Conservation (phyloP, 2,329 filamentous ascomycete genomes). For the Hypoxylon sp. region DNA sequence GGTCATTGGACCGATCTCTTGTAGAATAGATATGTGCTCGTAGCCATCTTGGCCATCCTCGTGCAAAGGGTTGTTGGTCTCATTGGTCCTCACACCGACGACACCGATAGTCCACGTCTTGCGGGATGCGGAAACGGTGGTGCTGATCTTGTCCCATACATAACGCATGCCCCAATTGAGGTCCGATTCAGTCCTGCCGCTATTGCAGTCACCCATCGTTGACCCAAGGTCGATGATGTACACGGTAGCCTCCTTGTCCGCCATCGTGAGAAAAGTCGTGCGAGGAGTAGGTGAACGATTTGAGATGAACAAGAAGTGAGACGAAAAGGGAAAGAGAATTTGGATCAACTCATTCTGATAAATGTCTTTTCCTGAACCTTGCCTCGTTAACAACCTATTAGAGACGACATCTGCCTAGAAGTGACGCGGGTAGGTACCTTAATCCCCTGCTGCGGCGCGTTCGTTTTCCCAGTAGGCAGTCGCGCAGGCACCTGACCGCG, state of each 20-base stretch:
- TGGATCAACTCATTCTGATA: background rate
- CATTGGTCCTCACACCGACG: conserved; percentile 84
- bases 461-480: conserved; percentile 36
- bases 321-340: conserved; percentile 8
- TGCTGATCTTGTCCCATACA: conserved; percentile 92
- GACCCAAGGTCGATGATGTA: conserved; percentile 90
- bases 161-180: conserved; percentile 92
- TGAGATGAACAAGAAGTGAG: conserved; percentile 9
- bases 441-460: conserved; percentile 14
- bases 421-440: conserved; percentile 1
- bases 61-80: conserved; percentile 75
- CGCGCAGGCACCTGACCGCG: conserved; percentile 47
- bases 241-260: conserved; percentile 90
- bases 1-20: conserved; percentile 69
- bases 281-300: conserved; percentile 7
- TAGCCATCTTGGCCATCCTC: conserved; percentile 79
- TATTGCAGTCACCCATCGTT: conserved; percentile 81
- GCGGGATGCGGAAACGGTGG: conserved; percentile 73
- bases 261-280: conserved; percentile 68
- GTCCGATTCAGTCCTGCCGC: conserved; percentile 80
- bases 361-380: background rate
- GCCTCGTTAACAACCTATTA: conserved; percentile 6
- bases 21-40: conserved; percentile 82
- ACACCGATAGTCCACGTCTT: conserved; percentile 84
- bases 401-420: conserved; percentile 31